Evolutionary conservation across 768 basidiomycete species (phyloP).

Genomic region (Coprinopsis marcescibilis): DNA sequence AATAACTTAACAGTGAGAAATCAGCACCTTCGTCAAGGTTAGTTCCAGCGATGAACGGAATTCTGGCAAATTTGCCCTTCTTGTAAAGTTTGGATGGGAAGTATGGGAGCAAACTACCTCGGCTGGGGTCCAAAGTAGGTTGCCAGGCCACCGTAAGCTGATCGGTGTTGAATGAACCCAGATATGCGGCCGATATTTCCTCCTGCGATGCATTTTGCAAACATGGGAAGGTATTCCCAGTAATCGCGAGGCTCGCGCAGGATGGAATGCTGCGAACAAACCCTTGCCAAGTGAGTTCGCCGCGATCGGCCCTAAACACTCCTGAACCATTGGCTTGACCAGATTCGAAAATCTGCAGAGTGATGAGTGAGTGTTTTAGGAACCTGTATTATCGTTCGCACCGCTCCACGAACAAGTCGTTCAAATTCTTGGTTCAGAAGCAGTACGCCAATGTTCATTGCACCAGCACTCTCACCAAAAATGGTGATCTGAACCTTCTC

Average conservation of each 20-base stretch:
- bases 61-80: conserved; percentile 21
- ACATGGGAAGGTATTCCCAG: conserved; percentile 31
- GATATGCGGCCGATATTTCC: conserved; percentile 20
- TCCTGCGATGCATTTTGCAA: conserved; percentile 18
- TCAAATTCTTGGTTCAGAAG: conserved; percentile 29
- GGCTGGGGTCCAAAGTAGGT: conserved; percentile 36
- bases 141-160: conserved; percentile 19
- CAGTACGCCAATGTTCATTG: conserved; percentile 36
- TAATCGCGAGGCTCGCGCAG: conserved; percentile 22
- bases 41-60: conserved; percentile 43
- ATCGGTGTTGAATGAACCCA: conserved; percentile 11
- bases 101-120: conserved; percentile 32
- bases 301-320: conserved; percentile 16
- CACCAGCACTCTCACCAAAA: conserved; percentile 52
- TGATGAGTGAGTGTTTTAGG: neutral
- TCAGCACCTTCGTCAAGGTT: conserved; percentile 41
- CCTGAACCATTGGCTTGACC: neutral
- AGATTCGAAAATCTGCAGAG: neutral
- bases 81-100: conserved; percentile 27
- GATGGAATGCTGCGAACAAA: conserved; percentile 32
- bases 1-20: neutral
- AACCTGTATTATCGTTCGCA: neutral
- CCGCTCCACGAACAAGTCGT: conserved; percentile 30
- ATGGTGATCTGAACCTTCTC: conserved; percentile 46
- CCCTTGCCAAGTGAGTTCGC: conserved; percentile 31